A percentile compares a stretch with the other conserved stretches of the same genome.
phyloP scores from a whole-genome alignment of 1,139 yeast genomes.

The Taphrina pruni region DNA sequence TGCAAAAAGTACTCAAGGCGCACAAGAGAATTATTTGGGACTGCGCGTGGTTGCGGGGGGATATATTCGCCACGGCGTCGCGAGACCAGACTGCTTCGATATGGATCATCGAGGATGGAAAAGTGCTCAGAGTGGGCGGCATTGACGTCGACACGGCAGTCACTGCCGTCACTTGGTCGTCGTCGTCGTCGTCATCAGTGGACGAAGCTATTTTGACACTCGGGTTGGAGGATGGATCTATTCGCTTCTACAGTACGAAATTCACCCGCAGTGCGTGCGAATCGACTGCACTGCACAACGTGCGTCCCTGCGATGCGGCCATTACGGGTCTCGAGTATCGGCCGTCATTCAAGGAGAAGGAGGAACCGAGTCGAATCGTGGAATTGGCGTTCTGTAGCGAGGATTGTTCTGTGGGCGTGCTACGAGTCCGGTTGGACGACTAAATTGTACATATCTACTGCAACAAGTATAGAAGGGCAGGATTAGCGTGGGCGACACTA shows the following conservation, averaged over 20 bases:
- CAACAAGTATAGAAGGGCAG: background rate
- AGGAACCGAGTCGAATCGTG: constrained; percentile 19
- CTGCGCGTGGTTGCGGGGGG: constrained; percentile 75
- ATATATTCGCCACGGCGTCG: constrained; percentile 76
- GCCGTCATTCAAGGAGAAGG: constrained; percentile 42
- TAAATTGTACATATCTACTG: background rate
- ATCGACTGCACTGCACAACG: constrained; percentile 56
- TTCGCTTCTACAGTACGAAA: constrained; percentile 45
- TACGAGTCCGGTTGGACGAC: background rate
- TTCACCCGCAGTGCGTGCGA: background rate
- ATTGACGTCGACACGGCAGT: constrained; percentile 73
- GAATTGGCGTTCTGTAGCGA: constrained; percentile 70
- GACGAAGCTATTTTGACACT: constrained; percentile 58
- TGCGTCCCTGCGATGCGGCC: constrained; percentile 54
- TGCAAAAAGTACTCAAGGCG: constrained; percentile 62
- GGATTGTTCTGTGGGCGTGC: constrained; percentile 71
- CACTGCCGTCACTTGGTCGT: constrained; percentile 56
- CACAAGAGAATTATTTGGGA: constrained; percentile 96
- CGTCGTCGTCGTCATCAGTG: constrained; percentile 41
- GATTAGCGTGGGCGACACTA: constrained; percentile 3
- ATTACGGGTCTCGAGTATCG: constrained; percentile 67
- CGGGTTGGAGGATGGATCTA: constrained; percentile 75
- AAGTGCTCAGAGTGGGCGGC: constrained; percentile 44
- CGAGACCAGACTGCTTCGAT: constrained; percentile 80
- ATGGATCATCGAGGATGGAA: constrained; percentile 60